phyloP scores from a whole-genome alignment of 768 basidiomycete species.

The Tubosaeta brunneosetosa region DNA sequence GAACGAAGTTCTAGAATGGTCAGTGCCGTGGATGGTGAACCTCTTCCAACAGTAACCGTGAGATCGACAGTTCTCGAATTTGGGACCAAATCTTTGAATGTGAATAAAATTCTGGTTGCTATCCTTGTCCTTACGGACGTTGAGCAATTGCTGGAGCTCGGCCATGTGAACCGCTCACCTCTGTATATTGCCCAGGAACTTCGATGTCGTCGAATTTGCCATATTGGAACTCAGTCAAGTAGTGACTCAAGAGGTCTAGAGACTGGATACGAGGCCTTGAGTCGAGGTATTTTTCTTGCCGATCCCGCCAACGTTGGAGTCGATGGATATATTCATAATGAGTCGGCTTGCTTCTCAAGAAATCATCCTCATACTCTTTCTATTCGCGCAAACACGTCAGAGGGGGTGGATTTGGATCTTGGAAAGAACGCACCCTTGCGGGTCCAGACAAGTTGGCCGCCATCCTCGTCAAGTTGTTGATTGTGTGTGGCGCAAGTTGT shows the following conservation, averaged over 20 bases:
- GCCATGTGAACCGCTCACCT: conserved; percentile 46
- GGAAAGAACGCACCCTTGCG: conserved; percentile 46
- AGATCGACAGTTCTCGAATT: conserved; percentile 85
- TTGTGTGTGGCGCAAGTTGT: conserved; percentile 49
- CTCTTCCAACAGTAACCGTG: conserved; percentile 86
- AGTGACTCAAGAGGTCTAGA: conserved; percentile 83
- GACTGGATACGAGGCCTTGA: conserved; percentile 78
- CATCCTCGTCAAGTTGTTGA: conserved; percentile 56
- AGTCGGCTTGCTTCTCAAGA: conserved; percentile 71
- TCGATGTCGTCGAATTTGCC: conserved; percentile 97
- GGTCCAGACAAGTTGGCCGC: conserved; percentile 52
- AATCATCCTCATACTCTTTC: conserved; percentile 91
- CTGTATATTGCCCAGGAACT: conserved; percentile 97
- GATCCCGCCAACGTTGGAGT: conserved; percentile 90
- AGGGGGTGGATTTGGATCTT: neutral
- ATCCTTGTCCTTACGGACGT: conserved; percentile 78
- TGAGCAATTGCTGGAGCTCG: neutral
- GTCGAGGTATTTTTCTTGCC: conserved; percentile 81
- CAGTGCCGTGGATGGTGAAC: conserved; percentile 84
- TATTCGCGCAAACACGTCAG: conserved; percentile 28
- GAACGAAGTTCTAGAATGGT: conserved; percentile 87
- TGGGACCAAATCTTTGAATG: conserved; percentile 86
- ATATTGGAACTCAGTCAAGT: conserved; percentile 96
- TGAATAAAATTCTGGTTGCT: conserved; percentile 86
- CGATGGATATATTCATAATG: conserved; percentile 84